Conservation (phyloP, 306 rosid genomes). For the Mimosa bimucronata region DNA sequence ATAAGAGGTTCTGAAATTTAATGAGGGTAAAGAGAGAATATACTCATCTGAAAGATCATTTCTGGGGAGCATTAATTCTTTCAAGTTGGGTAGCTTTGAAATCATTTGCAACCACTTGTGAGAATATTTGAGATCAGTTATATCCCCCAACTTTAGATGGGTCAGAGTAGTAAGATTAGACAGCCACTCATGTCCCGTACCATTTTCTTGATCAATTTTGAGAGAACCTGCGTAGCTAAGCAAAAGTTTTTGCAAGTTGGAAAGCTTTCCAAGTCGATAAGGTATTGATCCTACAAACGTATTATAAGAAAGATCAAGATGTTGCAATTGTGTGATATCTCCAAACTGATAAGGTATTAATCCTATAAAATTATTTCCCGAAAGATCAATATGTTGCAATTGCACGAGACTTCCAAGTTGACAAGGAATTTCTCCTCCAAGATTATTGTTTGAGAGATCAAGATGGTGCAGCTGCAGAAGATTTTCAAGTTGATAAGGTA, state of each 20-base stretch:
- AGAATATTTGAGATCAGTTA: too few relatives aligned
- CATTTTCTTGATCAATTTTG: background rate
- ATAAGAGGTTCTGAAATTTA: background rate
- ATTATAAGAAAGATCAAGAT: too few relatives aligned
- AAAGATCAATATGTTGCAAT: background rate
- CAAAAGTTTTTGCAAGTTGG: background rate
- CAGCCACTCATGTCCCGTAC: background rate
- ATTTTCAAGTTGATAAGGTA: background rate
- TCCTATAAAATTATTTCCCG: accelerated
- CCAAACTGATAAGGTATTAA: background rate
- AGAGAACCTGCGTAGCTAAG: background rate
- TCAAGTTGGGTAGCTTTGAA: background rate
- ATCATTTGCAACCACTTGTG: background rate
- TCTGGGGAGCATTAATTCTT: background rate
- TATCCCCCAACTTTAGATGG: accelerated
- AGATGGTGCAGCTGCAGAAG: background rate
- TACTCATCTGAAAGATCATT: background rate
- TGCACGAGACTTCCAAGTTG: background rate
- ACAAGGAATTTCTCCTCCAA: background rate
- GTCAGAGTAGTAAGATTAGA: background rate
- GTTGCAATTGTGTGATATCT: too few relatives aligned
- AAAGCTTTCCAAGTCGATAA: background rate
- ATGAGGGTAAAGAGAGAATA: background rate
- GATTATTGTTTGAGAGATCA: background rate
- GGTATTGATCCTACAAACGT: too few relatives aligned